Evolutionary conservation across 1,139 yeast genomes (phyloP), one percentile per base, ranked within the genome.

Genomic region (Suhomyces bribrorum): DNA sequence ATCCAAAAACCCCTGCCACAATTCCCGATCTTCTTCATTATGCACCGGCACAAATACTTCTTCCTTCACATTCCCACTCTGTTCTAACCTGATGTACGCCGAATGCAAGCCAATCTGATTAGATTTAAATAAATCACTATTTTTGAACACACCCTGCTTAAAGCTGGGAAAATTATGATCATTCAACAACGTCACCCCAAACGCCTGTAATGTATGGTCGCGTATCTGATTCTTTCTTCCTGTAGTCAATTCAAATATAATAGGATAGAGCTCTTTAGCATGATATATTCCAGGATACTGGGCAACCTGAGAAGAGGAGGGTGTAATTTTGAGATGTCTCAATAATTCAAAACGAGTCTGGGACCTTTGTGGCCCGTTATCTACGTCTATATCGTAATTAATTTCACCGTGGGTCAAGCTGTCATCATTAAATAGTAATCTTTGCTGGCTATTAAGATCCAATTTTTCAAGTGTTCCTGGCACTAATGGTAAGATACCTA

Each of bases 151-250:
- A 3, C 9, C 15, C 17, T 26, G 1, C 33, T 57, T 58, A 41
- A 58, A 58, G 5, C 26, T 26, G 1, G 14, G 16, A 40, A 58
- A 58, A 14, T 56, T 53, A 32, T 58, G 61, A 33, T 59, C 64
- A 40, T 59, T 59, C 26, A 59, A 43, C 12, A 59, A 46, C 1
- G 61, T 48, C 0, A 45, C 39, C 3, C 43, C 46, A 32, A 59
- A 56, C 5, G 55, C 52, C 32, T 49, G 53, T 4, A 48, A 22
- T 3, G 56, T 47, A 37, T 59, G 64, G 29, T 59, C 62, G 29
- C 64, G 37, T 23, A 59, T 53, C 41, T 59, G 63, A 41, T 59
- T 59, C 41, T 59, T 58, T 23, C 62, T 34, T 6, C 64, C 64
- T 0, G 62, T 57, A 24, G 44, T 44, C 11, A 59, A 44, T 35